Evolutionary conservation across 2,329 filamentous ascomycete species (phyloP).

Genomic region (Aspergillus sojae): DNA sequence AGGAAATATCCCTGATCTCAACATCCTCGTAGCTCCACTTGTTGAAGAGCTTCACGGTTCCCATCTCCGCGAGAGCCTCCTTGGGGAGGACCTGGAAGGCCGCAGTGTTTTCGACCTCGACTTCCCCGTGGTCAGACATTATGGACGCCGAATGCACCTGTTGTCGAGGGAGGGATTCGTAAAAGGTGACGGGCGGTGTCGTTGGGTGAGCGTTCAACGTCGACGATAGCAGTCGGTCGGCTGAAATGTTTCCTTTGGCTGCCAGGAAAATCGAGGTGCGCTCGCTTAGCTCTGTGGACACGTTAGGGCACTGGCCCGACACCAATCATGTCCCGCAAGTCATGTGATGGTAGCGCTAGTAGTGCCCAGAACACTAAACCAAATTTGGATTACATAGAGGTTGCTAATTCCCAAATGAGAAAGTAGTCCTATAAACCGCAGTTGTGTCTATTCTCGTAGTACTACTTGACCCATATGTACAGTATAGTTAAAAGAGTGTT

Average conservation of each 20-base stretch:
- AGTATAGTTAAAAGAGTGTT: neutral
- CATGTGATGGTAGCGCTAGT: conserved; percentile 27
- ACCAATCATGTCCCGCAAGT: conserved; percentile 24
- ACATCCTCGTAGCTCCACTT: conserved; percentile 99
- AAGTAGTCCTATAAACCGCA: neutral
- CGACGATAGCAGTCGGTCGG: conserved; percentile 39
- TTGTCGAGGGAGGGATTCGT: conserved; percentile 44
- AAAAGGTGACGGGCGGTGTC: conserved; percentile 42
- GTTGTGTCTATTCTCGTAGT: neutral
- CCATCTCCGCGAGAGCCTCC: conserved; percentile 86
- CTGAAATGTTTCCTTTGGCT: conserved; percentile 37
- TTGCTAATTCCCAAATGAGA: neutral
- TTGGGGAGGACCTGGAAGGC: conserved; percentile 81
- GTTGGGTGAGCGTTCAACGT: conserved; percentile 42
- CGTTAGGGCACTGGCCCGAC: conserved; percentile 37
- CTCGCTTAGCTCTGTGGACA: conserved; percentile 48
- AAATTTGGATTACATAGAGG: neutral
- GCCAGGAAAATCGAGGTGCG: conserved; percentile 44
- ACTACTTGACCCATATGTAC: neutral
- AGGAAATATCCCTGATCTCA: conserved; percentile 98
- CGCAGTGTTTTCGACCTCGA: conserved; percentile 81
- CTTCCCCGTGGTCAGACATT: conserved; percentile 95
- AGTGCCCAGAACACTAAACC: conserved; percentile 8
- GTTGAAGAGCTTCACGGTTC: conserved; percentile 95
- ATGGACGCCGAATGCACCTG: conserved; percentile 51